A percentile compares a stretch with the other conserved stretches of the same genome.
Conservation (phyloP, 768 basidiomycete species). For the Phylloporus scabripes region DNA sequence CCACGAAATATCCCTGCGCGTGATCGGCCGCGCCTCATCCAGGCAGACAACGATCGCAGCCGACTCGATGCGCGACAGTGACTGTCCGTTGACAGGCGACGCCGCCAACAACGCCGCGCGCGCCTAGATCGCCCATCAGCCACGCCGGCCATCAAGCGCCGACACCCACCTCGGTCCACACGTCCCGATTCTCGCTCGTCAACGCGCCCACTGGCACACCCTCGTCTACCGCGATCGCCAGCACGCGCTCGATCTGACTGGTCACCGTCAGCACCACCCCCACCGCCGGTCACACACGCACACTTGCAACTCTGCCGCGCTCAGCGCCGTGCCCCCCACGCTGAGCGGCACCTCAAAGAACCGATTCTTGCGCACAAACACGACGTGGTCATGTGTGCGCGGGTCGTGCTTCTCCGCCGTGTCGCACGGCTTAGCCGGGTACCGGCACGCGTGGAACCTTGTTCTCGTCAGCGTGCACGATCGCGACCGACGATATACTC, state of each 20-base stretch:
- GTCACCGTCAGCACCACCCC: not conserved
- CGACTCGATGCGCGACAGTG: constrained; percentile 79
- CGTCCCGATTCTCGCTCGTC: constrained; percentile 84
- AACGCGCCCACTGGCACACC: constrained; percentile 67
- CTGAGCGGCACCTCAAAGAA: constrained; percentile 80
- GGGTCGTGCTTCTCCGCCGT: constrained; percentile 79
- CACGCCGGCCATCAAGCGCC: not conserved
- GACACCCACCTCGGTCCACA: constrained; percentile 76
- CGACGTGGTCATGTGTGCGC: constrained; percentile 73
- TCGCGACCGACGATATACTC: constrained; percentile 18
- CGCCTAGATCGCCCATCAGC: constrained; percentile 33
- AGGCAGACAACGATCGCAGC: constrained; percentile 84
- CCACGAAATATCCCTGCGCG: constrained; percentile 79
- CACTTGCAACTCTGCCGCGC: constrained; percentile 77
- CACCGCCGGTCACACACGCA: constrained; percentile 25
- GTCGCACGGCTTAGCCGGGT: constrained; percentile 80
- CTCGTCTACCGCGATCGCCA: constrained; percentile 45
- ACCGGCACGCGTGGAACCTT: constrained; percentile 90
- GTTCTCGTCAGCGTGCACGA: constrained; percentile 1
- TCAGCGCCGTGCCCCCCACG: constrained; percentile 61
- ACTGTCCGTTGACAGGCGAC: constrained; percentile 57
- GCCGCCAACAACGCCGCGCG: constrained; percentile 58
- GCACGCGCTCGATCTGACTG: constrained; percentile 66
- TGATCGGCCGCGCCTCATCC: constrained; percentile 77
- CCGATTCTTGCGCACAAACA: constrained; percentile 86